Percentiles rank a stretch among this genome's conserved stretches.
Evolutionary conservation across 2,329 filamentous ascomycete genomes (phyloP).

Genomic region (Fusarium sp.): DNA sequence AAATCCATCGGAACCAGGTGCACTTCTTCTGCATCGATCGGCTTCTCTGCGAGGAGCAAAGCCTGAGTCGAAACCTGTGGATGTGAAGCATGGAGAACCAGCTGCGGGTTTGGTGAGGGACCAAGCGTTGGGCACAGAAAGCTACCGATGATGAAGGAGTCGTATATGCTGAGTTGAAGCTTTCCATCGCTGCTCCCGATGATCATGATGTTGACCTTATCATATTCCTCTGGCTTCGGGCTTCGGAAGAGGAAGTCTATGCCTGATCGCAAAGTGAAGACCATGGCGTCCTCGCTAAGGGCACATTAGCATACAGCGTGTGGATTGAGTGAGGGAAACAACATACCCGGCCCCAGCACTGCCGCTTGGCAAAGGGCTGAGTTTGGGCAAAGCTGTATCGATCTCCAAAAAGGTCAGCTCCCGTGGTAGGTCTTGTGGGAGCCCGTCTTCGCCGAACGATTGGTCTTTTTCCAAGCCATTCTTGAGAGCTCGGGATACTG

Average conservation of each 20-base stretch:
- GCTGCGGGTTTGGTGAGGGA: slow-evolving; percentile 44
- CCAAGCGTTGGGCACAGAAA: slow-evolving; percentile 63
- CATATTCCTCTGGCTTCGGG: slow-evolving; percentile 72
- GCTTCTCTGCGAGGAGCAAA: slow-evolving; percentile 67
- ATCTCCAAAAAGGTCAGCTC: slow-evolving; percentile 82
- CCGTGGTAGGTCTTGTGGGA: slow-evolving; percentile 70
- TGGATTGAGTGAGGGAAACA: neutral
- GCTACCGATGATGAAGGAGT: slow-evolving; percentile 83
- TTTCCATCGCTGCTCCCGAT: slow-evolving; percentile 77
- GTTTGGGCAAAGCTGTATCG: slow-evolving; percentile 79
- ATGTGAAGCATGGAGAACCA: slow-evolving; percentile 76
- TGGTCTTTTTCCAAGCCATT: slow-evolving; percentile 27
- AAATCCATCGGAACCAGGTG: slow-evolving; percentile 82
- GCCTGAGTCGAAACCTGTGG: slow-evolving; percentile 80
- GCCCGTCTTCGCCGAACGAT: slow-evolving; percentile 14
- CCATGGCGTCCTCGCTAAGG: slow-evolving; percentile 63
- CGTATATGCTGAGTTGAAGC: slow-evolving; percentile 84
- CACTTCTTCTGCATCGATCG: slow-evolving; percentile 48
- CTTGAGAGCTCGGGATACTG: slow-evolving; percentile 19
- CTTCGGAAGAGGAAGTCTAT: slow-evolving; percentile 77
- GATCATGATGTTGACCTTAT: slow-evolving; percentile 83
- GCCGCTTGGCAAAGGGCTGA: slow-evolving; percentile 74
- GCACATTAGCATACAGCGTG: slow-evolving; percentile 15
- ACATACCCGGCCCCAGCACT: slow-evolving; percentile 71
- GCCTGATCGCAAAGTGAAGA: slow-evolving; percentile 77